Base-by-base conservation (phyloP, 805 yeast genomes). In the Kluyveromyces starmeri region DNA sequence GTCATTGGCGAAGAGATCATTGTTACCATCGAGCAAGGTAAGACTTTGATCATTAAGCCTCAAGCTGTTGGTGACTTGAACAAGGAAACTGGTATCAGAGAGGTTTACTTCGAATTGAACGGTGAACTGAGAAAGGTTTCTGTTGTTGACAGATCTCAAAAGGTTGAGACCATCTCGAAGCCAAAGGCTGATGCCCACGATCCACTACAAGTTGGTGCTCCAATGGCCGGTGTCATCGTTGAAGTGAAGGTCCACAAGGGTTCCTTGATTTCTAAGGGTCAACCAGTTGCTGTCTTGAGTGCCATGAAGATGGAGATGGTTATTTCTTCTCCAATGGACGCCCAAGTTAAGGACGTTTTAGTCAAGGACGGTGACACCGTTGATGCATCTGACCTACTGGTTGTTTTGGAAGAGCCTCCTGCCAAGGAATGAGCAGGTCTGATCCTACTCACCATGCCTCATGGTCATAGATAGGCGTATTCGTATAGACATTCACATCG, bases 281-380 rank as follows among this genome's bases (percentile, higher is more conserved):
- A 89, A 58, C 88, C 96, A 21, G 61, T 89, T 45, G 94, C 94
- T 42, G 95, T 89, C 17, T 71, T 89, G 57, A 77, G 89, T 58
- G 98, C 98, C 44, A 89, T 89, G 98, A 89, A 89, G 75, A 89
- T 89, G 98, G 98, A 92, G 69, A 92, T 92, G 96, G 94, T 92
- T 34, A 88, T 89, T 50, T 75, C 85, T 58, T 89, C 98, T 15
- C 94, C 94, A 36, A 81, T 76, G 40, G 71, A 79, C 39, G 99
- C 98, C 59, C 75, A 72, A 55, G 75, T 92, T 42, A 78, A 80
- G 31, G 84, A 80, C 15, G 71, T 92, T 14, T 59, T 70, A 32
- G 81, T 85, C 45, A 78, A 78, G 61, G 94, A 84, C 57, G 95
- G 95, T 49, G 98, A 92, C 53, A 79, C 89, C 34, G 96, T 92